phyloP scores from a whole-genome alignment of 192 early-diverging fungal species.

The Backusella luteola region DNA sequence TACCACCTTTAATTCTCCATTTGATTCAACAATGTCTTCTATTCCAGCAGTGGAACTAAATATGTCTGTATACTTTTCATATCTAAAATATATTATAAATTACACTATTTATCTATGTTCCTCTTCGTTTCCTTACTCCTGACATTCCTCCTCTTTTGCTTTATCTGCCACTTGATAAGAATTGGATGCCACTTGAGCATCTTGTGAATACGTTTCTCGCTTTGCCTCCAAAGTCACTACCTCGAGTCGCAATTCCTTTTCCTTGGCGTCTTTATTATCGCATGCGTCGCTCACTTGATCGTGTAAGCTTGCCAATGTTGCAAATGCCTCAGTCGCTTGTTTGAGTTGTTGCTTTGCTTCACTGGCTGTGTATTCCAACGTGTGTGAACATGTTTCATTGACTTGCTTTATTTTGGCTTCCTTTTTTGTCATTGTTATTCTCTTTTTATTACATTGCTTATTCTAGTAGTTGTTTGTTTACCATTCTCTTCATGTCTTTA shows the following conservation, averaged over 20 bases:
- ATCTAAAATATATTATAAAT: neutral
- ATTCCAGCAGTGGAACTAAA: neutral
- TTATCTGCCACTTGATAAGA: neutral
- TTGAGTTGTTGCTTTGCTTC: neutral
- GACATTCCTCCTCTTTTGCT: neutral
- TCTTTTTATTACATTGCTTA: too few relatives aligned
- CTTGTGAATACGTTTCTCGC: neutral
- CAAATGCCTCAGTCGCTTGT: neutral
- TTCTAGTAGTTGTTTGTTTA: neutral
- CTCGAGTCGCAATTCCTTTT: neutral
- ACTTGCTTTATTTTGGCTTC: neutral
- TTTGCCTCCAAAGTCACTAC: neutral
- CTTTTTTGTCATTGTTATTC: neutral
- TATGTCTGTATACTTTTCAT: neutral
- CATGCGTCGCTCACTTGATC: neutral
- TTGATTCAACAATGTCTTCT: neutral
- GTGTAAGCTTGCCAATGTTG: neutral
- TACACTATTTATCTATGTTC: too few relatives aligned
- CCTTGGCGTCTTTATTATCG: neutral
- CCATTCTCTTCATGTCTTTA: neutral
- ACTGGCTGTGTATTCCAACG: neutral
- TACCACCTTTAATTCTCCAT: neutral
- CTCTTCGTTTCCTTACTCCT: neutral
- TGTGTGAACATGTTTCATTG: neutral
- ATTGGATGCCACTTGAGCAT: neutral